A percentile compares a stretch with the other conserved stretches of the same genome.
Evolutionary conservation across 169 alveolate species (phyloP).

Genomic region (Plasmodium chabaudi): DNA sequence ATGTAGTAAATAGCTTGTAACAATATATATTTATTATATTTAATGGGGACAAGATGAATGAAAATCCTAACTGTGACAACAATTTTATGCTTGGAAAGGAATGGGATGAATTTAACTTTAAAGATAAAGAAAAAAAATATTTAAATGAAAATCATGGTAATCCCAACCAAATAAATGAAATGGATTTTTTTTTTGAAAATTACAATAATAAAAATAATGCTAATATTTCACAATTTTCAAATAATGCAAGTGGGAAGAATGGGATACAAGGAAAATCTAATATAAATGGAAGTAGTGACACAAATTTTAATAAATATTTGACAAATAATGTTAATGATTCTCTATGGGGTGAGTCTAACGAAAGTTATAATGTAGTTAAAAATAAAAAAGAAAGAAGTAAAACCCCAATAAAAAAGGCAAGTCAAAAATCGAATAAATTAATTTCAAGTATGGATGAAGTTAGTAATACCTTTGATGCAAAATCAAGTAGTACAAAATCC

Average conservation of each 20-base stretch:
- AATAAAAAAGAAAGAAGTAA: not conserved
- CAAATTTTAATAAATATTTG: not conserved
- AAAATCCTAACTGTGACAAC: not conserved
- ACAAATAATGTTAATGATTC: conserved; percentile 10
- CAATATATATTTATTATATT: no score
- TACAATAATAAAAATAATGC: conserved; percentile 20
- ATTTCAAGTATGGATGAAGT: not conserved
- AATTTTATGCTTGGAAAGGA: conserved; percentile 16
- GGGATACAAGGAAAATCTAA: not conserved
- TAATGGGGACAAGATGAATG: conserved; percentile 13
- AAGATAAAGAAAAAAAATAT: not conserved
- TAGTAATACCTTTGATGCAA: not conserved
- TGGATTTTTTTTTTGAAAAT: conserved; percentile 35
- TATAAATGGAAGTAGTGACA: not conserved
- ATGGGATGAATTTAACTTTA: conserved; percentile 15
- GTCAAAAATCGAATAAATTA: not conserved
- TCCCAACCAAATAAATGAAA: conserved; percentile 12
- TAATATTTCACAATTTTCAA: not conserved
- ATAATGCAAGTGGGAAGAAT: not conserved
- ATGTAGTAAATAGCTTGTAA: no score
- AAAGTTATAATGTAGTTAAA: not conserved
- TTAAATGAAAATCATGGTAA: conserved; percentile 1
- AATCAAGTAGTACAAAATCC: not conserved
- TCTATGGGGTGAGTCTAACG: conserved; percentile 9
- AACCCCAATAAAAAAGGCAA: not conserved